These are phyloP conservation scores for Phalaenopsis hybrid DNA, from an alignment of 116 monocot genomes.

Conservation along the genomic window DNA sequence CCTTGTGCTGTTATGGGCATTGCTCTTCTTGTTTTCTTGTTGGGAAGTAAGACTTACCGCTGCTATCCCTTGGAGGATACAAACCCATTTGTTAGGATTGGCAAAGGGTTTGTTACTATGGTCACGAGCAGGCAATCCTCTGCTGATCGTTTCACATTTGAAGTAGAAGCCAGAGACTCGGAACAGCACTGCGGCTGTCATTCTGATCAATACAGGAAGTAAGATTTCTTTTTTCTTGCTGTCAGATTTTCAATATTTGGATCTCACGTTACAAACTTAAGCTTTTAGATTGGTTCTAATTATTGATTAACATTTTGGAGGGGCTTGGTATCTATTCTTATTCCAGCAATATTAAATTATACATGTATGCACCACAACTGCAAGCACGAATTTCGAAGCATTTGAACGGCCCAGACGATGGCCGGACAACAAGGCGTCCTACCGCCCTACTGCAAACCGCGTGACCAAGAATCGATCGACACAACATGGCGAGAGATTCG, in stretches of 20 bases:
- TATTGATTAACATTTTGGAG: neutral
- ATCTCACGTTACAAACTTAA: neutral
- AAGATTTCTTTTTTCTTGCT: neutral
- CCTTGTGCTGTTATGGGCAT: slow-evolving; percentile 41
- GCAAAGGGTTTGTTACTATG: slow-evolving; percentile 12
- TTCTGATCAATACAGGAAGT: neutral
- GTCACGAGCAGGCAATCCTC: neutral
- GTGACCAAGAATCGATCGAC: too few species aligned
- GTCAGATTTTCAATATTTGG: neutral
- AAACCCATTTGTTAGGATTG: slow-evolving; percentile 22
- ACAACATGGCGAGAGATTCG: too few species aligned
- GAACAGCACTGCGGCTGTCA: neutral
- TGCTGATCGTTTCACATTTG: neutral
- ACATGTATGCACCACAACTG: neutral
- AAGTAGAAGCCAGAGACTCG: neutral
- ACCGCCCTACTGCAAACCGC: too few species aligned
- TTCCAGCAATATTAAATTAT: neutral
- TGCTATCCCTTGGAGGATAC: slow-evolving; percentile 19
- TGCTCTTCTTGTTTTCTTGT: slow-evolving; percentile 43
- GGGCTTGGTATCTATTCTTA: neutral
- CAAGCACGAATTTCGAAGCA: too few species aligned
- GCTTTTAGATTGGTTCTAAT: neutral
- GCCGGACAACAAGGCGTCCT: too few species aligned
- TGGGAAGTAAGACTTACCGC: slow-evolving; percentile 50
- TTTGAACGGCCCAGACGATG: too few species aligned